phyloP scores from a whole-genome alignment of 306 rosid genomes.

The Quillaja saponaria region DNA sequence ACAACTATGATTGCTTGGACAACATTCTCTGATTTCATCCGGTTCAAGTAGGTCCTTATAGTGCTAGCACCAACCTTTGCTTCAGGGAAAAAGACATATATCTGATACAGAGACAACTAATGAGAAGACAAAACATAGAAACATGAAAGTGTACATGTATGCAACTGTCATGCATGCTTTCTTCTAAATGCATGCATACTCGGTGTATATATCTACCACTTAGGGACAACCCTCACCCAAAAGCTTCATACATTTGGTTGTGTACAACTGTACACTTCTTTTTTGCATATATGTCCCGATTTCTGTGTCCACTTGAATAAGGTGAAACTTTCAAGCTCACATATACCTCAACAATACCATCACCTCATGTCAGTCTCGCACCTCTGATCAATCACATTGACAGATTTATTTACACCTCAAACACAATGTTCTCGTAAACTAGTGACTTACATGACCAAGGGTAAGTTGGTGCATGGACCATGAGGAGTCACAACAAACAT shows the following conservation, averaged over 20 bases:
- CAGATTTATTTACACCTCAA: no score
- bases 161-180: neutral
- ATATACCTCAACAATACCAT: no score
- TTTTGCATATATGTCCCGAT: neutral
- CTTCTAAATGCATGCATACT: no score
- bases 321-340: no score
- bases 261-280: neutral
- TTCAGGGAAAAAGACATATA: conserved; percentile 74
- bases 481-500: no score
- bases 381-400: no score
- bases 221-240: no score
- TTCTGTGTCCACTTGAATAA: neutral
- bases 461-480: no score
- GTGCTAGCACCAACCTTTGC: conserved; percentile 63
- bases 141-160: neutral
- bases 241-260: neutral
- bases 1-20: conserved; percentile 60
- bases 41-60: conserved; percentile 52
- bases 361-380: no score
- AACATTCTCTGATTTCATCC: conserved; percentile 74
- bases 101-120: conserved; percentile 39
- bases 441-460: no score
- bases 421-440: no score
- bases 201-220: no score
- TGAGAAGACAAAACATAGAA: neutral